Evolutionary conservation across 129 eudicot genomes (phyloP), one percentile per base, ranked within the genome.

Genomic region (Pittosporum tobira): DNA sequence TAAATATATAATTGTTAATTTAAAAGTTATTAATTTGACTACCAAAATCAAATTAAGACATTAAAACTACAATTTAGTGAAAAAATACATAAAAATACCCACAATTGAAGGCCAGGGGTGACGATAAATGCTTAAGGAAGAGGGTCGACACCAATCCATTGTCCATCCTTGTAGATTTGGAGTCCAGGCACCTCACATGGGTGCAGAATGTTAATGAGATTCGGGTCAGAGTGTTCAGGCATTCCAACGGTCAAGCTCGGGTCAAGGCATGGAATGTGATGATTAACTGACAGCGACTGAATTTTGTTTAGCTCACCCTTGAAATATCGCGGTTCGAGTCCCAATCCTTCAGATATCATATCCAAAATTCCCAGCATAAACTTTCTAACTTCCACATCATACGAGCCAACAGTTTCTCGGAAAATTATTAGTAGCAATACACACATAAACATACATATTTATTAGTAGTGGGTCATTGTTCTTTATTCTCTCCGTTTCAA

Each of bases 141-240:
- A 23, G 96, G 79, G 63, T 81, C 71, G n/a, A 81, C 77, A 27
- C 82, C 72, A 15, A 79, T 56, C 96, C 96, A 84, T 45, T 84
- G 43, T 13, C 73, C 87, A 37, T 81, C 56, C 30, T 42, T 72
- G 52, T 54, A 62, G 55, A 81, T 68, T 42, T 88, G 90, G 26
- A 88, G 96, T 8, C 96, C 96, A 6, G 67, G 70, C 23, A 84
- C 70, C 0, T 34, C 37, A 20, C 76, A 71, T 61, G 81, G 96
- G 16, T 64, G 74, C 38, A 88, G 80, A 40, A 84, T 21, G 2
- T 75, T 81, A 49, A 88, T 65, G 48, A 84, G 74, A 38, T 81
- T 74, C 3, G 86, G 82, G 68, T 88, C 96, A n/a, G 70, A 66
- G 20, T 88, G 94, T 38, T 54, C 70, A 0, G 79, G 80, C 78